Evolutionary conservation across 345 rosid species (phyloP).

Genomic region (Citrus trifoliata): DNA sequence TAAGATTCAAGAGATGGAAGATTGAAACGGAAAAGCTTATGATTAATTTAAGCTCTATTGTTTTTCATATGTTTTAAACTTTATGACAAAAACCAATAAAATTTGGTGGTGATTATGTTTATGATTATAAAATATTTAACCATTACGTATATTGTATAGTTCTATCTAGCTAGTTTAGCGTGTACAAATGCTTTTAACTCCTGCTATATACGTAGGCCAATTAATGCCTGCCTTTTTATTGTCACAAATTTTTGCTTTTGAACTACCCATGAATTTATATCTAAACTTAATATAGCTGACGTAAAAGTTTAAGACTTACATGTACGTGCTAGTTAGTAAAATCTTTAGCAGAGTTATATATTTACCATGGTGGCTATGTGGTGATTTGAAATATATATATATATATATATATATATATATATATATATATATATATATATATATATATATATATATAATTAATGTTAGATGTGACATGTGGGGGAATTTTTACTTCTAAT

Average conservation of each 20-base stretch:
- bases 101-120: not conserved
- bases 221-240: too few species aligned
- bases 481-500: not conserved
- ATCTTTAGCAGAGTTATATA: too few species aligned
- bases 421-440: too few species aligned
- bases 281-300: too few species aligned
- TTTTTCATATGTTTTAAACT: conserved; percentile 7
- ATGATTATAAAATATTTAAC: conserved; percentile 1
- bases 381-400: not conserved
- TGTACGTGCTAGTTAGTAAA: too few species aligned
- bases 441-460: too few species aligned
- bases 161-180: not conserved
- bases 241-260: too few species aligned
- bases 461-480: not conserved
- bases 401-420: too few species aligned
- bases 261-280: too few species aligned
- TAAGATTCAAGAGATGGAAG: not conserved
- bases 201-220: not conserved
- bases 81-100: not conserved
- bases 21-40: not conserved
- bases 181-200: not conserved
- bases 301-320: too few species aligned
- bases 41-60: conserved; percentile 2
- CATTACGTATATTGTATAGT: not conserved
- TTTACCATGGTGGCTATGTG: not conserved